Percentiles rank a stretch among this genome's conserved stretches.
Conservation (phyloP, 2,329 filamentous ascomycete genomes). For the Sporothrix curviconia region DNA sequence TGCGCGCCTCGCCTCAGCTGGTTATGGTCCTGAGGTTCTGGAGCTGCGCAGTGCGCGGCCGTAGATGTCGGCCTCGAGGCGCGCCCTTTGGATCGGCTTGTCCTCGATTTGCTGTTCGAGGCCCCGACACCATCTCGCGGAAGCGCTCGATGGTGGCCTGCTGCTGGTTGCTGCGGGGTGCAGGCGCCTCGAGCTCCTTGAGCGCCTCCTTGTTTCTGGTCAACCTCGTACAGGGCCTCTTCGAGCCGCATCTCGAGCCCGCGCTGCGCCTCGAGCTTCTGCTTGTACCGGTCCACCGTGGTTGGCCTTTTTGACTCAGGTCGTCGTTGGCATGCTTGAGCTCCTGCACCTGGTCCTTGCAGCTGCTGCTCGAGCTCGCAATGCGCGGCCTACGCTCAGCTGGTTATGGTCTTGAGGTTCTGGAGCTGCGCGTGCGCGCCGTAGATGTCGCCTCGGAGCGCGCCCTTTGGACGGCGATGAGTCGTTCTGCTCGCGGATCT, state of each 20-base stretch:
- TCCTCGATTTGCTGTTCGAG: slow-evolving; percentile 34
- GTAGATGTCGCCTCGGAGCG: slow-evolving; percentile 53
- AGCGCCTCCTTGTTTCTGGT: slow-evolving; percentile 46
- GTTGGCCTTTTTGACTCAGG: slow-evolving; percentile 57
- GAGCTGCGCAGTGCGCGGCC: slow-evolving; percentile 34
- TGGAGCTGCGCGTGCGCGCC: slow-evolving; percentile 40
- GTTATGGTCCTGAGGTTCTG: slow-evolving; percentile 35
- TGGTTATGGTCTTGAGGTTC: slow-evolving; percentile 34
- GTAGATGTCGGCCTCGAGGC: slow-evolving; percentile 41
- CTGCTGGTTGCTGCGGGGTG: slow-evolving; percentile 24
- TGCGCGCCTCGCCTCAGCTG: slow-evolving; percentile 45
- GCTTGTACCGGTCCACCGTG: slow-evolving; percentile 54
- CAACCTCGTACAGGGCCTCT: slow-evolving; percentile 48
- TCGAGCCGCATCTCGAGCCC: slow-evolving; percentile 50
- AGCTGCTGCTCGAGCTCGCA: slow-evolving; percentile 44
- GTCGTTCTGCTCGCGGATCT: slow-evolving; percentile 60
- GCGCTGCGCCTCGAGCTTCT: slow-evolving; percentile 54
- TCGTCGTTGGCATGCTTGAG: slow-evolving; percentile 53
- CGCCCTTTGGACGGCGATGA: slow-evolving; percentile 65
- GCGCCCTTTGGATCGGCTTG: slow-evolving; percentile 35
- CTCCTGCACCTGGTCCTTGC: slow-evolving; percentile 53
- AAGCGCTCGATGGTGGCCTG: slow-evolving; percentile 23
- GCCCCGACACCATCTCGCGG: slow-evolving; percentile 23
- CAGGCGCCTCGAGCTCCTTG: slow-evolving; percentile 29
- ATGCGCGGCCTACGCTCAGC: slow-evolving; percentile 39